Base-by-base conservation (phyloP, 1,139 yeast genomes). In the Diutina siamensis region DNA sequence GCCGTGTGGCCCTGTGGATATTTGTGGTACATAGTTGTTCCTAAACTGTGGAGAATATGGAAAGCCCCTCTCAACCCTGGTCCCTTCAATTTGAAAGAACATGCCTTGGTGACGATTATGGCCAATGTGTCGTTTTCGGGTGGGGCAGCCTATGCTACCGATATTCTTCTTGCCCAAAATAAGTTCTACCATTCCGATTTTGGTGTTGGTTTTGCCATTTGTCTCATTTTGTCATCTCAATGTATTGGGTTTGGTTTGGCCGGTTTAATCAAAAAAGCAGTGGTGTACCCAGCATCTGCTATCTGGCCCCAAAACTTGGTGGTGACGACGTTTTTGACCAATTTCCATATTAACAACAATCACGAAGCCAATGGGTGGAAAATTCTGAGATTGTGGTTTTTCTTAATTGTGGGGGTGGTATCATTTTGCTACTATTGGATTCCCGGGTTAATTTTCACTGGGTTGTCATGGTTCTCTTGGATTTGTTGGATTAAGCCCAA, bases 231-330 rank as follows among this genome's bases (percentile, higher is more conserved):
- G 55, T 62, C 78, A 22, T 73, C 83, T 32, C 83, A 80, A 59
- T 65, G 79, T 53, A 67, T 80, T 45, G 87, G 87, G 12, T 76
- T 78, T 51, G 78, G 83, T 15, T 60, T 79, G 47, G 84, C 84
- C 35, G 88, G 88, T 44, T 50, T 77, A 49, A 68, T 72, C 44
- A 65, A 77, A 55, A 67, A 76, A 53, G 67, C 78, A 25, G 65
- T 80, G 52, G 81, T 80, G 17, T 74, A 74, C 49, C 83, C 86
- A 2, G 71, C 81, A 3, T 65, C 76, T 8, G 77, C 80, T 62
- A 71, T 80, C 45, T 82, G 88, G 88, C 88, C 88, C 1, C 62
- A 75, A 15, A 79, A 53, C 64, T 76, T 60, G 62, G 72, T 68
- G 46, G 62, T 71, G 18, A 52, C 67, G 45, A 66, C 74, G 15